Evolutionary conservation across 2,329 filamentous ascomycete genomes (phyloP), one percentile per base, ranked within the genome.

Genomic region (Penicillium sp.): DNA sequence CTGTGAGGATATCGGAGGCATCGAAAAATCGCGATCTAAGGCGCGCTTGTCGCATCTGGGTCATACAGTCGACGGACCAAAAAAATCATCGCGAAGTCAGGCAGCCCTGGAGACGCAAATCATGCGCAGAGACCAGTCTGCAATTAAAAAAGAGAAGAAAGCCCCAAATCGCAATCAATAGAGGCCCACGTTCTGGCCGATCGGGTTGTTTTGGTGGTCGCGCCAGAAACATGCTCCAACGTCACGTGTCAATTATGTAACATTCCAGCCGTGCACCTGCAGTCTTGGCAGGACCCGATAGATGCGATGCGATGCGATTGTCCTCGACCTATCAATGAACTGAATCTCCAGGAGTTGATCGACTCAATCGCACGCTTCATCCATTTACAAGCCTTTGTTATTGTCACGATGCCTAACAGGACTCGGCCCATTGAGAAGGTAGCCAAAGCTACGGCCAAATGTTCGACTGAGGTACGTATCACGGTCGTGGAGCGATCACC

Each of bases 381-480:
- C 13, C 26, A 35, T 9, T 35, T 12, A 45, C 17, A 44, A 19
- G 13, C 17, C 9, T 9, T 54, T 3, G 9, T 55, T 26, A 17
- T 50, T 12, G 10, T 61, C 66, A 76, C 68, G 28, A 82, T 84
- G 78, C 74, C 83, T 3, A 77, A 76, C 59, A 80, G 83, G 65
- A 85, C 82, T 61, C 82, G 88, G 64, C 89, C 89, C 24, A 86
- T 91, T 65, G 87, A 91, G 72, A 90, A 88, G 67, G 85, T 91
- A 70, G 89, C 88, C 17, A 81, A 85, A 64, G 88, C 88, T 1
- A 84, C 85, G 17, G 85, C 84, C 17, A 88, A 89, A 76, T 91
- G 89, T 76, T 85, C 87, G 8, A 78, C 81, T 55, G 88, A 91
- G 82, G 89, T 90, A 76, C 42, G 76, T 72, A 28, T 19, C 24